Conservation (phyloP, 2,329 filamentous ascomycete genomes). For the Sporothrix mexicana region DNA sequence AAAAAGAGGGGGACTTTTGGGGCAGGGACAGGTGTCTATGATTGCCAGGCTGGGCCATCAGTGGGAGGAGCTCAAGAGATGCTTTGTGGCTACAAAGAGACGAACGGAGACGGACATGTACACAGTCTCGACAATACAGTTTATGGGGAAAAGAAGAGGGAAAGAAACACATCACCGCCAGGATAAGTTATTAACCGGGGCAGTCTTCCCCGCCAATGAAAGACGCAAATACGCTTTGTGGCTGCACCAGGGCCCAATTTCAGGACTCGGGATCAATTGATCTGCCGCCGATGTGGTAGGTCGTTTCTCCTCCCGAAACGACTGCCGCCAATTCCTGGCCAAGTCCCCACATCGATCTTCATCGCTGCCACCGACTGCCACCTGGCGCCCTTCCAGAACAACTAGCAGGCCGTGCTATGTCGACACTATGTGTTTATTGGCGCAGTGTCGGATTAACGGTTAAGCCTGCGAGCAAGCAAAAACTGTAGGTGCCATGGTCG, state of each 20-base stretch:
- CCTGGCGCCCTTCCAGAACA: conserved; percentile 2
- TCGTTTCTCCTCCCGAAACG: conserved; percentile 28
- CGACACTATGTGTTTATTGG: conserved; percentile 7
- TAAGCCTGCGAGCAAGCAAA: conserved; percentile 24
- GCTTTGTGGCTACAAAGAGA: too few relatives aligned
- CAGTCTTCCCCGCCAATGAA: too few relatives aligned
- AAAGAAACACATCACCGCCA: not conserved
- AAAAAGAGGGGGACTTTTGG: not conserved
- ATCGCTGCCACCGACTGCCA: not conserved
- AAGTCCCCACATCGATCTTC: not conserved
- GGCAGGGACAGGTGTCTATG: not conserved
- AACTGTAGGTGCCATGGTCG: too few relatives aligned
- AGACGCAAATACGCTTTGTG: not conserved
- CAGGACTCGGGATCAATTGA: conserved; percentile 27
- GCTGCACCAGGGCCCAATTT: not conserved
- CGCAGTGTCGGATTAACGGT: conserved; percentile 28
- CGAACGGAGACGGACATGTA: too few relatives aligned
- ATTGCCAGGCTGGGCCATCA: not conserved
- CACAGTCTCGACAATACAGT: too few relatives aligned
- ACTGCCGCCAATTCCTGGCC: conserved; percentile 32
- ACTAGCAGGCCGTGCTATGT: conserved; percentile 8
- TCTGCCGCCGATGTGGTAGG: conserved; percentile 14
- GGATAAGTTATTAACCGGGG: conserved; percentile 12
- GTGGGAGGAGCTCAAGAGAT: too few relatives aligned
- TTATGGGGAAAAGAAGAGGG: too few relatives aligned